Percentiles rank a stretch among this genome's conserved stretches.
These are phyloP conservation scores for Phoma sp. DNA, from an alignment of 2,329 filamentous ascomycete species.

Conservation along the genomic window DNA sequence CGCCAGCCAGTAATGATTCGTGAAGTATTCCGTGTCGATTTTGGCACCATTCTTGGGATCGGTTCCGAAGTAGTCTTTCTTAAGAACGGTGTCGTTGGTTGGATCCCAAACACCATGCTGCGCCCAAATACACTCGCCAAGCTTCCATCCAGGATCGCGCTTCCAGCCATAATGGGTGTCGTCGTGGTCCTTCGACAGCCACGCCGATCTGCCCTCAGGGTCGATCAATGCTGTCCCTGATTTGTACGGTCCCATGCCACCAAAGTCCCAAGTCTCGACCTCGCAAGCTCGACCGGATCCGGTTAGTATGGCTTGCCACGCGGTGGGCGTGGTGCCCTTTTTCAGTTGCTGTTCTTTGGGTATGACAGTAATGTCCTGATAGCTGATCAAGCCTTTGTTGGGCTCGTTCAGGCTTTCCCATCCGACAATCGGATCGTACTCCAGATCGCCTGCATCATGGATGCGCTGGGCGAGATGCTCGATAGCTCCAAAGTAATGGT, in stretches of 20 bases:
- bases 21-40: conserved; percentile 84
- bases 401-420: conserved; percentile 98
- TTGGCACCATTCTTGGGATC: conserved; percentile 75
- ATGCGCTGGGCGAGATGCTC: conserved; percentile 83
- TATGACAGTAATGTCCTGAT: conserved; percentile 79
- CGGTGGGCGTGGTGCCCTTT: conserved; percentile 90
- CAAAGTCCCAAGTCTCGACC: conserved; percentile 91
- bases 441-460: conserved; percentile 85
- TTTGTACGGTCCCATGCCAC: conserved; percentile 89
- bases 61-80: conserved; percentile 86
- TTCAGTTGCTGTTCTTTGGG: conserved; percentile 88
- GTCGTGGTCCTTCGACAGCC: conserved; percentile 83
- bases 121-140: conserved; percentile 96
- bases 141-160: conserved; percentile 83
- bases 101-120: conserved; percentile 97
- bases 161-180: conserved; percentile 91
- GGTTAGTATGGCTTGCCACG: conserved; percentile 90
- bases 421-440: conserved; percentile 85
- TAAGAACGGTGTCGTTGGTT: conserved; percentile 74
- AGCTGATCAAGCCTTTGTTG: conserved; percentile 84
- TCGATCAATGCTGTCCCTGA: conserved; percentile 83
- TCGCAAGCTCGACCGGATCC: conserved; percentile 92
- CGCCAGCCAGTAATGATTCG: conserved; percentile 88
- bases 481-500: conserved; percentile 82
- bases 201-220: conserved; percentile 82